These are phyloP conservation scores for Cyclaneusma minus DNA, from an alignment of 2,329 filamentous ascomycete genomes.

Conservation along the genomic window DNA sequence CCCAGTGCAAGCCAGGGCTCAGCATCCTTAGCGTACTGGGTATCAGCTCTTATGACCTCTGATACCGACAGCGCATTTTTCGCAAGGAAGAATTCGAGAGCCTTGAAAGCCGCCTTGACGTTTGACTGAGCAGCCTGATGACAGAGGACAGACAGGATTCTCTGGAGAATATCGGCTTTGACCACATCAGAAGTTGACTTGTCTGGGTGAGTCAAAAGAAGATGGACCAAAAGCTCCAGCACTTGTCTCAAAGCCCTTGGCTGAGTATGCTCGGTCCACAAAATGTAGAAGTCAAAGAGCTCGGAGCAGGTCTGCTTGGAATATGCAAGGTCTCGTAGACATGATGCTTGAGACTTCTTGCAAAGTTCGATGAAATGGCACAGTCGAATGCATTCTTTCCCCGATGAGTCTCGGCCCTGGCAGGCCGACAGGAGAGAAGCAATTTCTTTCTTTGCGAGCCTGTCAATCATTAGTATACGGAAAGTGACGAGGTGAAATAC, in stretches of 20 bases:
- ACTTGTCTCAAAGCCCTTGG: slow-evolving; percentile 48
- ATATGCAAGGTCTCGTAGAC: slow-evolving; percentile 34
- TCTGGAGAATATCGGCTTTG: slow-evolving; percentile 30
- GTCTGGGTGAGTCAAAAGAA: slow-evolving; percentile 34
- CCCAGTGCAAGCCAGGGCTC: not conserved
- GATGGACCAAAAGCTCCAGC: slow-evolving; percentile 37
- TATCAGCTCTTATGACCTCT: slow-evolving; percentile 2
- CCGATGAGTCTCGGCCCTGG: slow-evolving; percentile 38
- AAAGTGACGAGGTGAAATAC: slow-evolving; percentile 2
- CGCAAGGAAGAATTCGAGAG: slow-evolving; percentile 46
- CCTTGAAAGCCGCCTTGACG: slow-evolving; percentile 55
- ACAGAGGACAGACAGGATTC: slow-evolving; percentile 41
- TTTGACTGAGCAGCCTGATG: slow-evolving; percentile 45
- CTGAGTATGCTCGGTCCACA: slow-evolving; percentile 52
- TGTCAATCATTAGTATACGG: too few relatives aligned
- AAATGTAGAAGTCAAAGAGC: slow-evolving; percentile 47
- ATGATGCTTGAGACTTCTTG: slow-evolving; percentile 29
- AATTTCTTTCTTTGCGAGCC: too few relatives aligned
- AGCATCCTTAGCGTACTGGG: slow-evolving; percentile 6
- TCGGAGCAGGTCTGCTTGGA: slow-evolving; percentile 28
- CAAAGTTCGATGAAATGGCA: slow-evolving; percentile 47
- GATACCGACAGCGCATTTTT: slow-evolving; percentile 31
- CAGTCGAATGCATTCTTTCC: slow-evolving; percentile 41
- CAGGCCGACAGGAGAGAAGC: too few relatives aligned
- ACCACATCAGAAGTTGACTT: slow-evolving; percentile 23